A percentile compares a stretch with the other conserved stretches of the same genome.
Evolutionary conservation across 768 basidiomycete genomes (phyloP).

Genomic region (Lactarius hengduanensis): DNA sequence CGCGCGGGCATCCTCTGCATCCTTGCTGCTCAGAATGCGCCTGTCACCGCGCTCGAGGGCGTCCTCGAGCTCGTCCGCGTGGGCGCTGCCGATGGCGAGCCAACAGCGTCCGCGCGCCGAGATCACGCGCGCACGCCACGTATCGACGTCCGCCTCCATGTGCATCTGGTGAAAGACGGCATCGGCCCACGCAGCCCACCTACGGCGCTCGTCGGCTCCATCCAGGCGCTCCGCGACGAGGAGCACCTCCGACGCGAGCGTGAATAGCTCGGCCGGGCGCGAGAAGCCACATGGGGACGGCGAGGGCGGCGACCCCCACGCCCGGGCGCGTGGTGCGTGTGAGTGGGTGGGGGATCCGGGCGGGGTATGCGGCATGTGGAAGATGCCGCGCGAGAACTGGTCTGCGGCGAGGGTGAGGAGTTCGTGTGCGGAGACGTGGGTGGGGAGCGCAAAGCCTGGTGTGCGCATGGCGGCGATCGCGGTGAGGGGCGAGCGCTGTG

Average conservation of each 20-base stretch:
- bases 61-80: slow-evolving; percentile 55
- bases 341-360: neutral
- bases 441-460: slow-evolving; percentile 47
- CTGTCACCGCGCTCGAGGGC: slow-evolving; percentile 46
- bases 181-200: slow-evolving; percentile 64
- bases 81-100: slow-evolving; percentile 55
- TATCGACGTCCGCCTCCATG: slow-evolving; percentile 55
- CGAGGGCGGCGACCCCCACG: slow-evolving; percentile 1
- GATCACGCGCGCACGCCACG: slow-evolving; percentile 47
- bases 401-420: slow-evolving; percentile 62
- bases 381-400: slow-evolving; percentile 66
- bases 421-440: slow-evolving; percentile 45
- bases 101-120: slow-evolving; percentile 53
- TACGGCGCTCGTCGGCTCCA: slow-evolving; percentile 43
- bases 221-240: slow-evolving; percentile 57
- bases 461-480: slow-evolving; percentile 49
- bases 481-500: slow-evolving; percentile 47
- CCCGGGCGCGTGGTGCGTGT: neutral
- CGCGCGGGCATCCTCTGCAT: slow-evolving; percentile 57
- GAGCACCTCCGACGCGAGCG: slow-evolving; percentile 61
- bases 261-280: slow-evolving; percentile 58
- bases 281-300: slow-evolving; percentile 40
- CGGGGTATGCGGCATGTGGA: slow-evolving; percentile 62
- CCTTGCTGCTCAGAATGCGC: slow-evolving; percentile 43
- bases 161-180: slow-evolving; percentile 62